phyloP scores from a whole-genome alignment of 352 stramenopile species.

The Phytopythium delawarense region DNA sequence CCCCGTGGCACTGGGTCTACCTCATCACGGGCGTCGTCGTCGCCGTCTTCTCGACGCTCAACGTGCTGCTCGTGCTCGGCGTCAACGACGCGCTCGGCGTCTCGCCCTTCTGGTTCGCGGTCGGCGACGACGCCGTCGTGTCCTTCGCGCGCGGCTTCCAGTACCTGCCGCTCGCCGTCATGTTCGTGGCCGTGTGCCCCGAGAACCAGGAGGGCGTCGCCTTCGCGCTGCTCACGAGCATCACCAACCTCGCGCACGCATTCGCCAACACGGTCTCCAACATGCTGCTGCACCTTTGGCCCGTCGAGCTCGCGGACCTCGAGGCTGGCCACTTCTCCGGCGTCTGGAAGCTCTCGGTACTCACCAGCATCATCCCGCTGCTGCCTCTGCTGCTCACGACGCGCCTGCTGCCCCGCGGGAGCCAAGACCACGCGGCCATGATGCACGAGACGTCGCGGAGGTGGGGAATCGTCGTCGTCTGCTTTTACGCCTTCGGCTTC shows the following conservation, averaged over 20 bases:
- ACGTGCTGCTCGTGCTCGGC: slow-evolving; percentile 59
- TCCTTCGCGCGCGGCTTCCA: slow-evolving; percentile 76
- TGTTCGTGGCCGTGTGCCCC: slow-evolving; percentile 74
- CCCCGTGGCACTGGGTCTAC: slow-evolving; percentile 65
- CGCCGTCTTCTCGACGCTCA: slow-evolving; percentile 60
- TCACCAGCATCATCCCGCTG: slow-evolving; percentile 51
- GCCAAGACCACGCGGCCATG: slow-evolving; percentile 44
- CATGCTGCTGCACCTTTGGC: slow-evolving; percentile 68
- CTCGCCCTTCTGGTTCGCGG: slow-evolving; percentile 70
- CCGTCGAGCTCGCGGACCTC: slow-evolving; percentile 63
- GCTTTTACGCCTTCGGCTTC: slow-evolving; percentile 52
- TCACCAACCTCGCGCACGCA: slow-evolving; percentile 63
- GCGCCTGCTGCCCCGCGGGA: slow-evolving; percentile 47
- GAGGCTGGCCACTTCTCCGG: slow-evolving; percentile 47
- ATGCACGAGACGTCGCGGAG: slow-evolving; percentile 38
- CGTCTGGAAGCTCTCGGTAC: slow-evolving; percentile 76
- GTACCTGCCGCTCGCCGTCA: slow-evolving; percentile 70
- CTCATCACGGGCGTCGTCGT: slow-evolving; percentile 55
- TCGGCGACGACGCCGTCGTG: slow-evolving; percentile 60
- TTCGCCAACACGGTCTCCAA: slow-evolving; percentile 77
- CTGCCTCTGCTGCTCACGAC: slow-evolving; percentile 40
- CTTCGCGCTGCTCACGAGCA: slow-evolving; percentile 74
- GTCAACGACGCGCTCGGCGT: slow-evolving; percentile 62
- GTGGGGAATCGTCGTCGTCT: slow-evolving; percentile 27
- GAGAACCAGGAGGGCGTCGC: slow-evolving; percentile 71